Evolutionary conservation across 352 stramenopile species (phyloP), one percentile per base, ranked within the genome.

Genomic region (Peronospora belbahrii): DNA sequence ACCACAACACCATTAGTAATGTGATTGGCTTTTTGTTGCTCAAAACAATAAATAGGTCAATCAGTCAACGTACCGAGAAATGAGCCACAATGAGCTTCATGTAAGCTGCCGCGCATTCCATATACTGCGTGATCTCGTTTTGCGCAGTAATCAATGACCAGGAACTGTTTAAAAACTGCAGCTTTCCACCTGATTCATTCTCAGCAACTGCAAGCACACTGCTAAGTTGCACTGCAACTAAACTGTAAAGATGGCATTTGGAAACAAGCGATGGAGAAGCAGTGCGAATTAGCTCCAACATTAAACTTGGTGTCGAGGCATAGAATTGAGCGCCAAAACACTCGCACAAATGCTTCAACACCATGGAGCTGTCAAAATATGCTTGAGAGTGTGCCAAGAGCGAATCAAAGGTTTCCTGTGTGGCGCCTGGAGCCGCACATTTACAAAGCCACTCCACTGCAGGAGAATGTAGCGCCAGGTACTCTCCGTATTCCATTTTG

Each of bases 391-490:
- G 80, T 4, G 70, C 66, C 30, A 96, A 18, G 4, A 95, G 45
- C 11, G 66, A 59, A 18, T 87, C 72, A 27, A 88, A 88, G 1
- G 73, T 65, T 6, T 74, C 60, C 10, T 62, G 56, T 22, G 41
- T 62, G 6, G 68, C 67, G 0, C 64, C 62, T 20, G 62, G 53
- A 5, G 75, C 79, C 0, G 70, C 67, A 35, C 70, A 88, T 39
- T 88, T 83, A 31, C 92, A 62, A 11, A 96, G 54, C 87, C 85
- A 96, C 47, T 95, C 76, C 4, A 95, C 64, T 2, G 84, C 87
- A 0, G 87, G 87, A 0, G 80, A 89, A 39, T 94, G 78, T 11
- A 96, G 58, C 3, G 56, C 65, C 22, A 93, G 43, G 49, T 94
- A 94, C 3, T 89, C 70, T 11, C 57, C 50, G 1, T 79, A 43